Evolutionary conservation across 768 basidiomycete genomes (phyloP), one percentile per base, ranked within the genome.

Genomic region (Pholiota microspora): DNA sequence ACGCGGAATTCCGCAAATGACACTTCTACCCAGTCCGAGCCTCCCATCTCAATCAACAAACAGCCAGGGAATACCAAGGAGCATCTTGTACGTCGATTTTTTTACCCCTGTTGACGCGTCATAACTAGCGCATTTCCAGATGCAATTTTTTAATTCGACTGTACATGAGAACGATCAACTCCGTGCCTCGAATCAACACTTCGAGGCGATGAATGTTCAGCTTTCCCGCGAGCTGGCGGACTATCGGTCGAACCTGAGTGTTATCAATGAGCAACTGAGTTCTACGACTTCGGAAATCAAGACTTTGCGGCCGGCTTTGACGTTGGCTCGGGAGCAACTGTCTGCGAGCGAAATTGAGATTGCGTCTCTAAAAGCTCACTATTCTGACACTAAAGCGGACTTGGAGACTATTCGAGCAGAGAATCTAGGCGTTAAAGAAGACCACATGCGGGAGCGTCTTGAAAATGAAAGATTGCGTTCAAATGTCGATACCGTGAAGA

Each of bases 391-490:
- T 0, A 61, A 59, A 34, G n/a, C 51, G 12, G 58, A 62, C 27
- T 28, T 62, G 15, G 35, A 16, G 16, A 13, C n/a, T 7, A 3
- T 58, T 2, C 34, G 15, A 3, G 54, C 44, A 9, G 55, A 64
- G 8, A 32, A 60, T 16, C 28, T 28, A 2, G 16, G 10, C 23
- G 49, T 62, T 13, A 53, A 45, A 2, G 55, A 57, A 28, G 49
- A 47, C 1, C 53, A 61, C 13, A 45, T 35, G 7, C 29, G 53
- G 13, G 53, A 55, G 27, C 49, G 40, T 29, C 34, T 36, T 7
- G 60, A 60, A 49, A 61, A 54, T 4, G 59, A 58, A n/a, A 36
- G 44, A 13, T 32, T 60, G 10, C 49, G 36, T 32, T 53, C 52
- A 8, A 55, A n/a, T 0, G 24, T 56, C 9, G 59, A 50, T 7